Base-by-base conservation (phyloP, 495 filamentous ascomycete species). In the Pyronema domesticum region DNA sequence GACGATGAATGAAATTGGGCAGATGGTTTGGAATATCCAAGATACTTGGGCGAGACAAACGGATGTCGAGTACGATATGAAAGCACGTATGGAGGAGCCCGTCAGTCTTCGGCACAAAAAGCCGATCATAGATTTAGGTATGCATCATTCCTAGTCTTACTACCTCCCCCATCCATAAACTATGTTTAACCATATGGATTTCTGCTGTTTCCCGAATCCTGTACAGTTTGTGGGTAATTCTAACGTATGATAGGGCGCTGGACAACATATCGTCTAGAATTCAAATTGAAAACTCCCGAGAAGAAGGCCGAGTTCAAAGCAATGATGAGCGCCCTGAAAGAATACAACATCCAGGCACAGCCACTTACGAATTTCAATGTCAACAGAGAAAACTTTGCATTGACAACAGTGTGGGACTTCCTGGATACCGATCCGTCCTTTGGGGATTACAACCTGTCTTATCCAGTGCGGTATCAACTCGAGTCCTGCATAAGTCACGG, bases 401-500 rank as follows among this genome's bases (percentile, higher is more conserved):
- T 46, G 46, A 69, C 49, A 40, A 60, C 54, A 42, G 60, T 80
- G 13, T 87, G 79, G 81, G 60, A 73, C n/a, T 71, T 74, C 54
- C 74, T 85, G 39, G 77, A 80, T 13, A 36, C 6, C 33, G 42
- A 46, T 59, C 62, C 17, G 69, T 51, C 55, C 70, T 56, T 51
- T 73, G 61, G 56, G 66, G 48, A 55, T 61, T 10, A 57, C 65
- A 45, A 42, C 43, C 71, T 98, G 3, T 70, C 79, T 0, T 95
- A 88, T 46, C 65, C 78, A 0, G 77, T 89, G 1, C 78, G 85
- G 7, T 96, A 96, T 61, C 89, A 94, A 67, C 75, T 98, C 0
- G 89, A 96, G 67, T 89, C 86, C 0, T 95, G 89, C 64, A 73
- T 96, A 7, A 94, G 88, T 0, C 75, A 84, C 17, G 79, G 80